Conservation (phyloP, 208 protist species). For the Leishmania major region DNA sequence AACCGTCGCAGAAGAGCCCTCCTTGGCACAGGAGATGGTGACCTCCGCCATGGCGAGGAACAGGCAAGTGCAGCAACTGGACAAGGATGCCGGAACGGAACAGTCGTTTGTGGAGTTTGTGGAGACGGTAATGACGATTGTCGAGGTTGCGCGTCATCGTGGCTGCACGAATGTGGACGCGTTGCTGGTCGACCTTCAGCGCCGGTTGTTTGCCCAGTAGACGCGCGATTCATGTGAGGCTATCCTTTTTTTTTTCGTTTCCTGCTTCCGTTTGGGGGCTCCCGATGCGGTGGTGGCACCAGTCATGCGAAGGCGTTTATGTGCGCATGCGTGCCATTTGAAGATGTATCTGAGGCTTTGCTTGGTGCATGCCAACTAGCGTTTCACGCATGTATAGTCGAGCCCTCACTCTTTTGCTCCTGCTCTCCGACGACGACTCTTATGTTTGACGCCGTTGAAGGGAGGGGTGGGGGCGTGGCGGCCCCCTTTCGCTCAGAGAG, state of each 20-base stretch:
- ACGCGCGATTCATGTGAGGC: background rate
- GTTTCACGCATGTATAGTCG: background rate
- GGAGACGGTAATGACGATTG: slow-evolving; percentile 57
- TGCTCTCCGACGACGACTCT: background rate
- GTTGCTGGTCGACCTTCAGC: slow-evolving; percentile 19
- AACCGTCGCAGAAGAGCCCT: background rate
- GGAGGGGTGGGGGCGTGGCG: background rate
- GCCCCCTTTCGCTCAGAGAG: background rate
- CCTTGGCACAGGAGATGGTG: slow-evolving; percentile 24
- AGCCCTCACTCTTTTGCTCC: background rate
- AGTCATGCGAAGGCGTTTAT: background rate
- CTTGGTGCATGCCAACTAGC: background rate
- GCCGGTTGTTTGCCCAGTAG: slow-evolving; percentile 9
- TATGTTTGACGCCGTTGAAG: background rate
- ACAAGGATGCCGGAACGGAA: slow-evolving; percentile 37
- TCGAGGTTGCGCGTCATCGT: slow-evolving; percentile 13
- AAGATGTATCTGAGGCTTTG: slow-evolving; percentile 16
- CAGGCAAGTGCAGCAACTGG: slow-evolving; percentile 6
- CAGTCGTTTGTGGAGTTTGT: slow-evolving; percentile 84
- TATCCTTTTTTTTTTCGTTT: background rate
- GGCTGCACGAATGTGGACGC: slow-evolving; percentile 6
- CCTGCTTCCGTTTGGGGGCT: background rate
- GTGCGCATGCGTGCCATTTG: slow-evolving; percentile 17
- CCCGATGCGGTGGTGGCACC: background rate
- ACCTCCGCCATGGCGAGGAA: slow-evolving; percentile 17